A percentile compares a stretch with the other conserved stretches of the same genome.
phyloP scores from a whole-genome alignment of 495 filamentous ascomycete genomes.

The Aspergillus indologenus region DNA sequence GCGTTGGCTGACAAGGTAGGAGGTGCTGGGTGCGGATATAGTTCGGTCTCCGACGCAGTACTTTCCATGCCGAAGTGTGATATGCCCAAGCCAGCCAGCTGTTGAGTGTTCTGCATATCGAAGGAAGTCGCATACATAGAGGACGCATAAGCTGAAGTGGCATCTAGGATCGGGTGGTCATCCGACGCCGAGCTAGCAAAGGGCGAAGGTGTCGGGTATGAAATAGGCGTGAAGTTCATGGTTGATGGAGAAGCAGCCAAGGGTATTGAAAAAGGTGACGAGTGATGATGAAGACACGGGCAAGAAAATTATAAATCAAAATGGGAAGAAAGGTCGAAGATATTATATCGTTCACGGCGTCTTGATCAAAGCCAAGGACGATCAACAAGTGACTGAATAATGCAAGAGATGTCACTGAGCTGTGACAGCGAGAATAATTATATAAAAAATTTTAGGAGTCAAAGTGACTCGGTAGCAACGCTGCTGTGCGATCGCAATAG shows the following conservation, averaged over 20 bases:
- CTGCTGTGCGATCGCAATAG: slow-evolving; percentile 21
- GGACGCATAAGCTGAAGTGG: slow-evolving; percentile 21
- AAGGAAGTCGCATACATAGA: slow-evolving; percentile 16
- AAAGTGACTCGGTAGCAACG: slow-evolving; percentile 23
- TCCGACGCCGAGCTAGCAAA: slow-evolving; percentile 6
- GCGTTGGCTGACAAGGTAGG: slow-evolving; percentile 15
- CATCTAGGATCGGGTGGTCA: slow-evolving; percentile 16
- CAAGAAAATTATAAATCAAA: neutral
- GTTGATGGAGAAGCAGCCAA: slow-evolving; percentile 1
- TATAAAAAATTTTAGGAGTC: slow-evolving; percentile 20
- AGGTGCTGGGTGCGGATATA: slow-evolving; percentile 11
- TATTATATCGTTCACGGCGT: neutral
- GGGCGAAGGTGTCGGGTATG: slow-evolving; percentile 14
- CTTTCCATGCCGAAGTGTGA: slow-evolving; percentile 26
- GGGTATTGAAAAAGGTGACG: neutral
- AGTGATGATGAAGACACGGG: neutral
- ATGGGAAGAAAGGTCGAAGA: neutral
- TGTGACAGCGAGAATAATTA: slow-evolving; percentile 15
- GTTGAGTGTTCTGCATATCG: slow-evolving; percentile 16
- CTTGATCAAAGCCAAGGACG: neutral
- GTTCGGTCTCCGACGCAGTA: slow-evolving; percentile 13
- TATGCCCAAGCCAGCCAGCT: slow-evolving; percentile 33
- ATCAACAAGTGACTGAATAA: neutral
- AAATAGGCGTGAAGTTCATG: slow-evolving; percentile 16
- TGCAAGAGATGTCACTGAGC: neutral